Evolutionary conservation across 148 eudicot species (phyloP).

Genomic region (Nepenthes mirabilis): DNA sequence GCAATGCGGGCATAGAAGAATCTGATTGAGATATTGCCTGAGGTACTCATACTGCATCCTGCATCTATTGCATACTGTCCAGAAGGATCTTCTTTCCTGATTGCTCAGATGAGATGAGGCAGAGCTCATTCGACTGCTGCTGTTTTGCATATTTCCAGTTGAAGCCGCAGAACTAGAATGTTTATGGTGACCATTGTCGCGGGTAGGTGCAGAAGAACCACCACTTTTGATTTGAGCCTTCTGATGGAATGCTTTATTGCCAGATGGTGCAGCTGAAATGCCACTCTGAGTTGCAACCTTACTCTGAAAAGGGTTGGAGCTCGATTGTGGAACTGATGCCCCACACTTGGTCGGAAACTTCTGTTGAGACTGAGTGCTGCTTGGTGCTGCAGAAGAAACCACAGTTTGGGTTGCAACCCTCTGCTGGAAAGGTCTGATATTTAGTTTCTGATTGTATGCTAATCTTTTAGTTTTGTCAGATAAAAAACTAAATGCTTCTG

Average conservation of each 20-base stretch:
- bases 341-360: slow-evolving; percentile 2
- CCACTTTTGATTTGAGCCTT: slow-evolving; percentile 25
- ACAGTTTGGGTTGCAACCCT: slow-evolving; percentile 11
- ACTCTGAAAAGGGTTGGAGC: neutral
- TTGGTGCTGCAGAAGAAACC: slow-evolving; percentile 5
- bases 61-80: slow-evolving; percentile 75
- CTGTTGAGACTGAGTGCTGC: neutral
- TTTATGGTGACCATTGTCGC: slow-evolving; percentile 22
- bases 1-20: slow-evolving; percentile 74
- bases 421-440: slow-evolving; percentile 22
- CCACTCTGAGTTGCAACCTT: slow-evolving; percentile 28
- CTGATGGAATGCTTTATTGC: slow-evolving; percentile 28
- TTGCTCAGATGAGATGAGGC: slow-evolving; percentile 18
- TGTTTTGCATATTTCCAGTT: neutral
- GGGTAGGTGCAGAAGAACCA: slow-evolving; percentile 23
- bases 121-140: slow-evolving; percentile 14
- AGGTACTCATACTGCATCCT: slow-evolving; percentile 83
- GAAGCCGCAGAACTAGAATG: slow-evolving; percentile 9
- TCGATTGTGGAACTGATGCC: neutral
- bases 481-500: slow-evolving; percentile 5
- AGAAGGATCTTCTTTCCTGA: slow-evolving; percentile 53
- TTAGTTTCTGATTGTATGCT: slow-evolving; percentile 49
- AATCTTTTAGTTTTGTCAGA: slow-evolving; percentile 15
- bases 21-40: slow-evolving; percentile 41
- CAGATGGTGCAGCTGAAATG: slow-evolving; percentile 16